Conservation (phyloP, 345 rosid species). For the Anastatica hierochuntica region DNA sequence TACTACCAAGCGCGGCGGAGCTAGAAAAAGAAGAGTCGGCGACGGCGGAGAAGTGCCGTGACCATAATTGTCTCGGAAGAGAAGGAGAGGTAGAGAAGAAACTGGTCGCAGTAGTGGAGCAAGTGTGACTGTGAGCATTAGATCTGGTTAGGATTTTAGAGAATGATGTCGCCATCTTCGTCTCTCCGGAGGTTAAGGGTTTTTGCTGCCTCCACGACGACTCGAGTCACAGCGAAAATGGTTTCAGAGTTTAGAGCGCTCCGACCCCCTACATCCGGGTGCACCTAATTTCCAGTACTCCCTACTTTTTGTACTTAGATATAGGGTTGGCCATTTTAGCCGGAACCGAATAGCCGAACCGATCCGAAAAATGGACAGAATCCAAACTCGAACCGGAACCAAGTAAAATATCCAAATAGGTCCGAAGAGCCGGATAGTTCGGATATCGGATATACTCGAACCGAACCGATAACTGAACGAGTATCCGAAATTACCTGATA, state of each 20-base stretch:
- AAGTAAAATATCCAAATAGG: too few species aligned
- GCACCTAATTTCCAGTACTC: slow-evolving; percentile 4
- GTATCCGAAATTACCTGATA: too few species aligned
- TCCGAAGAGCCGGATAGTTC: too few species aligned
- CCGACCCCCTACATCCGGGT: background rate
- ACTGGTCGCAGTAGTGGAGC: slow-evolving; percentile 8
- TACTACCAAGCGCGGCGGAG: slow-evolving; percentile 24
- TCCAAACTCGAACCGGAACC: too few species aligned
- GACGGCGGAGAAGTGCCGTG: slow-evolving; percentile 17
- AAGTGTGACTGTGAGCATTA: slow-evolving; percentile 10
- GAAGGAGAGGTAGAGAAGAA: slow-evolving; percentile 1
- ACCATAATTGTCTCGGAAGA: slow-evolving; percentile 13
- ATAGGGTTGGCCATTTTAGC: too few species aligned
- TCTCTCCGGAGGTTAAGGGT: slow-evolving; percentile 16
- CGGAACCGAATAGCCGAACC: too few species aligned
- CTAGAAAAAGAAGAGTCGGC: slow-evolving; percentile 28
- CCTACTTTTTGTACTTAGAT: background rate
- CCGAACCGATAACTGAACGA: too few species aligned
- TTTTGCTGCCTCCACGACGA: slow-evolving; percentile 16
- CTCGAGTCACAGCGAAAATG: slow-evolving; percentile 15
- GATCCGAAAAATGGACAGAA: too few species aligned
- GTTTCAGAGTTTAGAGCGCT: slow-evolving; percentile 10
- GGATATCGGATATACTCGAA: too few species aligned
- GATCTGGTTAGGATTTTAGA: slow-evolving; percentile 39
- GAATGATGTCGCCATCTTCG: slow-evolving; percentile 34